Base-by-base conservation (phyloP, 371 early-diverging fungal genomes). In the Mucor velutinosus region DNA sequence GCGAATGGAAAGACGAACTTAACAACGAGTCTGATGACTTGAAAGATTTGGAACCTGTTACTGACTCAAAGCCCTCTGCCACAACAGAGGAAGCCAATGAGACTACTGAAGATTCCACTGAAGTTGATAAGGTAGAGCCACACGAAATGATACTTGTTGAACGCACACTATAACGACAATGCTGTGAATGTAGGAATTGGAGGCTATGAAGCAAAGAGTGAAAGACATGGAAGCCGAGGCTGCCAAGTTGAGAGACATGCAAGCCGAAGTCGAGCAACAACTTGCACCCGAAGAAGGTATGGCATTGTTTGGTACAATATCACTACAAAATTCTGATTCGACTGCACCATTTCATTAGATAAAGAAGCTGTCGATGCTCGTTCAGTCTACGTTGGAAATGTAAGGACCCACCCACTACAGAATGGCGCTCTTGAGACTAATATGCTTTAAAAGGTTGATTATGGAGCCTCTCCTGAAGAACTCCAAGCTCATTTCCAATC, bases 211-310 rank as follows among this genome's bases (percentile, higher is more conserved):
- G 78, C 86, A 86, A 72, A 89, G 94, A 37, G 92, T 97, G 43
- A 79, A 90, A 69, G 93, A 95, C 77, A 95, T 97, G 96, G 97
- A 97, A 75, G 89, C 90, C 60, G 98, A 98, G 71, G 97, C 98
- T n/a, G 93, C 93, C 58, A 94, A 94, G 77, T 86, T 98, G 65
- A 88, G 91, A 58, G 93, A 93, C 70, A 93, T 97, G 90, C 95
- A 95, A 72, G 95, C 92, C 37, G 90, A 94, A 71, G 90, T 92
- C 43, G 93, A 95, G 64, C 92, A 93, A 78, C 93, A 91, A 29
- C 86, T 92, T 85, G 82, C 85, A 60, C 73, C 81, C 32, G 85
- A 83, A 72, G 89, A 87, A 81, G 88, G 88, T 86, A 74, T 53
- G 19, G 3, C 30, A 33, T 19, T 62, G 35, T 58, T n/a, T 21